Conservation (phyloP, 208 protist genomes). For the Naegleria fowleri region DNA sequence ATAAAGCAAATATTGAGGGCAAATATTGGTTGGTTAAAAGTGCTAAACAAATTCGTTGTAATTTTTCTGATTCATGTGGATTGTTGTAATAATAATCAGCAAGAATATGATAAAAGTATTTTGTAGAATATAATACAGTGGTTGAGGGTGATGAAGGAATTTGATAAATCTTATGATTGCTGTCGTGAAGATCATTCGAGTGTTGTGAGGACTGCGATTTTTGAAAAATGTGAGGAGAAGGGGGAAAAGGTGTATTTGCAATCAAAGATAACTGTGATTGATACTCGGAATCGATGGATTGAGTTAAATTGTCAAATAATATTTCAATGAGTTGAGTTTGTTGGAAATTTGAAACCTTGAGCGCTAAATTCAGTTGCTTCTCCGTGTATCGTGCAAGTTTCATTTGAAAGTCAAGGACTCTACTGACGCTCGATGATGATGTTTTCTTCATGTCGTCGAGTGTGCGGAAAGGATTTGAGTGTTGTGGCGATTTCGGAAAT, state of each 20-base stretch:
- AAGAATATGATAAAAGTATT: neutral
- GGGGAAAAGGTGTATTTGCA: neutral
- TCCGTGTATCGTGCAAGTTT: neutral
- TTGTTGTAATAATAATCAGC: slow-evolving; percentile 8
- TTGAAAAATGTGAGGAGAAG: neutral
- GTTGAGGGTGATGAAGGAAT: neutral
- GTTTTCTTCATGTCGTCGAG: too few species aligned
- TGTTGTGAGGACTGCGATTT: neutral
- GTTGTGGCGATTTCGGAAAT: too few species aligned
- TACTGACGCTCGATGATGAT: too few species aligned
- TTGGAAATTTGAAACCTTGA: neutral
- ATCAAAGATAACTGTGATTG: neutral
- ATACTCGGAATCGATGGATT: neutral
- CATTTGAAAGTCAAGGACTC: neutral
- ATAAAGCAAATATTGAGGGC: slow-evolving; percentile 8
- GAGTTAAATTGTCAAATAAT: slow-evolving; percentile 2
- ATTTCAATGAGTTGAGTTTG: neutral
- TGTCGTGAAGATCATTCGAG: too few species aligned
- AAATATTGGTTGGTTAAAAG: slow-evolving; percentile 16
- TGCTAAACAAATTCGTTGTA: neutral
- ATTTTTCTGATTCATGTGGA: neutral
- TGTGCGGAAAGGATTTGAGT: too few species aligned
- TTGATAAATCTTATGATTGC: too few species aligned
- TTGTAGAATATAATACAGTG: neutral
- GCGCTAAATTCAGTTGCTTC: neutral